phyloP scores from a whole-genome alignment of 1,284 basidiomycete species.

The Cerrena zonata region DNA sequence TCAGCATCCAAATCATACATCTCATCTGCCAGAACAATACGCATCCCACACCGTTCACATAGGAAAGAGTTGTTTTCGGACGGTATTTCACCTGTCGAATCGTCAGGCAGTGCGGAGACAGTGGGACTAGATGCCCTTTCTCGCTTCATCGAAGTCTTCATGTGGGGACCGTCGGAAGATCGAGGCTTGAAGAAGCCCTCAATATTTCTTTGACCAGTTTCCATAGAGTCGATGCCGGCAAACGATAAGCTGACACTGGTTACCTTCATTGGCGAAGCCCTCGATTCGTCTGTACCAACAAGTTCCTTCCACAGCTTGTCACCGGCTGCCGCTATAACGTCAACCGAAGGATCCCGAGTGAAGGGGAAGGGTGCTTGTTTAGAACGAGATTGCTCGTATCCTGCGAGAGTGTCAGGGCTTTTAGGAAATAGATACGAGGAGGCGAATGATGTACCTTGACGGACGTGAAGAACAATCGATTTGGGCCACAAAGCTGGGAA shows the following conservation, averaged over 20 bases:
- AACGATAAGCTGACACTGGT: conserved; percentile 77
- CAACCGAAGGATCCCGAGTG: conserved; percentile 64
- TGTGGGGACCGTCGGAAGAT: conserved; percentile 17
- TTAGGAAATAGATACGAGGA: not conserved
- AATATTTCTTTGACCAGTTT: conserved; percentile 80
- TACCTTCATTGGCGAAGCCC: conserved; percentile 52
- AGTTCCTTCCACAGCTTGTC: conserved; percentile 87
- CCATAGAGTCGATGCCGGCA: conserved; percentile 74
- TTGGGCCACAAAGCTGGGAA: conserved; percentile 87
- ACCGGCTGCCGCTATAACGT: conserved; percentile 72
- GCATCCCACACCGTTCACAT: conserved; percentile 52
- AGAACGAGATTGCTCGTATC: conserved; percentile 62
- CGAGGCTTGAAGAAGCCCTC: conserved; percentile 67
- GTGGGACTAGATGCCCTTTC: conserved; percentile 9
- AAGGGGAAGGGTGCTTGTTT: conserved; percentile 84
- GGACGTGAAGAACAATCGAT: conserved; percentile 73
- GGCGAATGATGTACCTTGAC: conserved; percentile 46
- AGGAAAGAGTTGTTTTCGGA: conserved; percentile 29
- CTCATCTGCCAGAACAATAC: conserved; percentile 29
- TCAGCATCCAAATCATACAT: conserved; percentile 17
- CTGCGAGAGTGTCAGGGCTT: conserved; percentile 32
- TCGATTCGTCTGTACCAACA: conserved; percentile 42
- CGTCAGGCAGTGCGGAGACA: not conserved
- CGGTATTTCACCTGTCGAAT: not conserved
- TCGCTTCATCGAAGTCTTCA: conserved; percentile 13